These are phyloP conservation scores for Schoenoplectus triqueter DNA, from an alignment of 202 grass and related monocot genomes.

Conservation along the genomic window DNA sequence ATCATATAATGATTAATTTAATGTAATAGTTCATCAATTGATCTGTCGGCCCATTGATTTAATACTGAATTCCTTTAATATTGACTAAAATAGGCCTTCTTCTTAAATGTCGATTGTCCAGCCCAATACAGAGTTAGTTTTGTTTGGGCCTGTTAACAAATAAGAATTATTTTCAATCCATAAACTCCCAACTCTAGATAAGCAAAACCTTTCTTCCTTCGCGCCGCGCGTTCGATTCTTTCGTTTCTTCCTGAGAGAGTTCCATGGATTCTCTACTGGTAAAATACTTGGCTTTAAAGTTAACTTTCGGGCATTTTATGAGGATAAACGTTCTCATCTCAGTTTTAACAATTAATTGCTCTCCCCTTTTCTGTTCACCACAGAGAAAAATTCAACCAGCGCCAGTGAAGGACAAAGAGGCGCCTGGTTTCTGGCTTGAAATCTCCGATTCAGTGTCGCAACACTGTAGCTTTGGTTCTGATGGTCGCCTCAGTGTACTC, in stretches of 20 bases:
- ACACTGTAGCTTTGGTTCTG: constrained; percentile 20
- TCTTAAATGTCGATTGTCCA: too few relatives aligned
- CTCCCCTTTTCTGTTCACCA: neutral
- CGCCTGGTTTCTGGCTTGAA: constrained; percentile 26
- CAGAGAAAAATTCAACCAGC: constrained; percentile 17
- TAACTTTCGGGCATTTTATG: too few relatives aligned
- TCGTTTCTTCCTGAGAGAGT: neutral
- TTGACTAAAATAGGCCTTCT: neutral
- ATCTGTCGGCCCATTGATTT: too few relatives aligned
- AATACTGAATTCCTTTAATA: neutral
- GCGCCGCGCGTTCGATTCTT: neutral
- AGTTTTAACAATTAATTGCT: neutral
- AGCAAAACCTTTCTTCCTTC: constrained; percentile 1
- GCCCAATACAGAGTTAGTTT: neutral
- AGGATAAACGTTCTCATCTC: neutral
- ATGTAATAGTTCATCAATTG: too few relatives aligned
- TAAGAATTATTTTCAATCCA: neutral
- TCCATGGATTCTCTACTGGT: constrained; percentile 35
- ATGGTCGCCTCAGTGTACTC: constrained; percentile 19
- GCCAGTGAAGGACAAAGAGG: neutral
- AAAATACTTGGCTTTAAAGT: neutral
- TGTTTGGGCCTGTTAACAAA: neutral
- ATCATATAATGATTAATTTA: too few relatives aligned
- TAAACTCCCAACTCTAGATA: neutral
- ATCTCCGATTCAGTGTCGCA: constrained; percentile 22